Percentiles rank a stretch among this genome's conserved stretches.
Conservation (phyloP, 176 grass and related monocot genomes). For the Tillandsia leiboldiana region DNA sequence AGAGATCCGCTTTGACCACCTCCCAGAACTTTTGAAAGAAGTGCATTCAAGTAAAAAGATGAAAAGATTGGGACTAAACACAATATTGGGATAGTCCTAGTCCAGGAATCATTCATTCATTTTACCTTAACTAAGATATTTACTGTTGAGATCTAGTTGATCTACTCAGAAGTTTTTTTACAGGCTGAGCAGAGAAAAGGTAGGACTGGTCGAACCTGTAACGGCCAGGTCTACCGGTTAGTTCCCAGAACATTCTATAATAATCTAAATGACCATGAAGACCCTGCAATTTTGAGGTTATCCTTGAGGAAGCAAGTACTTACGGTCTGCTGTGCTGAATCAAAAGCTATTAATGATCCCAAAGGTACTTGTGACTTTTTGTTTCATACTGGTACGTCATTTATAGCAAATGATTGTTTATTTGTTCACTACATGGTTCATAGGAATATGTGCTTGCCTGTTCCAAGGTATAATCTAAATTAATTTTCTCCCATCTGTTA, state of each 20-base stretch:
- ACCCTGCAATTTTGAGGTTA: slow-evolving; percentile 76
- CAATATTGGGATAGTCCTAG: too few species aligned
- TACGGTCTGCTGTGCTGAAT: slow-evolving; percentile 71
- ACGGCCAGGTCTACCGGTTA: slow-evolving; percentile 67
- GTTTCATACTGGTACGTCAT: background rate
- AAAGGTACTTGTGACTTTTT: slow-evolving; percentile 32
- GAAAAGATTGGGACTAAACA: too few species aligned
- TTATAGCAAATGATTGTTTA: background rate
- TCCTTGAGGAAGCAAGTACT: slow-evolving; percentile 87
- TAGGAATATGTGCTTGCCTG: too few species aligned
- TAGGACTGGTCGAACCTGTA: slow-evolving; percentile 89
- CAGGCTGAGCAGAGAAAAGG: slow-evolving; percentile 88
- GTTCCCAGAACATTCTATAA: slow-evolving; percentile 64
- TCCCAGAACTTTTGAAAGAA: too few species aligned
- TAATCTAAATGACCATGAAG: slow-evolving; percentile 69
- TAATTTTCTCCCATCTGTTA: too few species aligned
- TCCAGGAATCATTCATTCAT: too few species aligned
- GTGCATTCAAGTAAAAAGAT: too few species aligned
- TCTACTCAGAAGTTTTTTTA: slow-evolving; percentile 15
- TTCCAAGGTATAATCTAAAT: too few species aligned
- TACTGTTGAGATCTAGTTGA: background rate
- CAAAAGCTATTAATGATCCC: slow-evolving; percentile 77
- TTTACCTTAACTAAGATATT: background rate
- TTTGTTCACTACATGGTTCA: too few species aligned
- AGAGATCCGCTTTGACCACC: too few species aligned